Percentiles rank a stretch among this genome's conserved stretches.
Evolutionary conservation across 306 rosid species (phyloP).

Genomic region (Gynostemma pentaphyllum): DNA sequence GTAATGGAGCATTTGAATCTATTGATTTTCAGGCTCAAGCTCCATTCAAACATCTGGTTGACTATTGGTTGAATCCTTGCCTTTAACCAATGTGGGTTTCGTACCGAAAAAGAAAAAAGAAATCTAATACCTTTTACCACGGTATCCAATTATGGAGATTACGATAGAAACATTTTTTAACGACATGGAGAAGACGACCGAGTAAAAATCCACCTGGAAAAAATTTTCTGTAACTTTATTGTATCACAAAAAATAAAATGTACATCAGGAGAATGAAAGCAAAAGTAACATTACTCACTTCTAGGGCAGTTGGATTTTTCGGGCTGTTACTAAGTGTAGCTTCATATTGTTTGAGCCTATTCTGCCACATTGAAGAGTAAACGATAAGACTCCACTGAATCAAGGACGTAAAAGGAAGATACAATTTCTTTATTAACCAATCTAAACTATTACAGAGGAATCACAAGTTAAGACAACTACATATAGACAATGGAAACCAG

Average conservation of each 20-base stretch:
- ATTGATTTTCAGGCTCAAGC: no score
- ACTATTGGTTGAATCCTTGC: no score
- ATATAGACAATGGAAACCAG: background rate
- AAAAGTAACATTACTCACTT: conserved; percentile 47
- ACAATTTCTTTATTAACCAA: background rate
- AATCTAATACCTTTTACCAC: background rate
- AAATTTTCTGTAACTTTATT: background rate
- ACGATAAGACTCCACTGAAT: background rate
- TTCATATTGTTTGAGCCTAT: conserved; percentile 65
- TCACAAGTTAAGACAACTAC: background rate
- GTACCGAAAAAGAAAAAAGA: no score
- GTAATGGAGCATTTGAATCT: no score
- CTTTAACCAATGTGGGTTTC: background rate
- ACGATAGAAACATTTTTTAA: background rate
- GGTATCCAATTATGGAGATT: background rate
- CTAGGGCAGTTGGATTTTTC: conserved; percentile 67
- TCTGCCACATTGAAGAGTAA: conserved; percentile 37
- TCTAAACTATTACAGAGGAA: background rate
- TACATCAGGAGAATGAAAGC: background rate
- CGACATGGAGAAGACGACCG: background rate
- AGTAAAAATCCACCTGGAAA: background rate
- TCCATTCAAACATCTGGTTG: no score
- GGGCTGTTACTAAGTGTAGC: conserved; percentile 52
- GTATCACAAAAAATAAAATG: background rate
- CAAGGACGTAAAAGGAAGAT: background rate